These are phyloP conservation scores for Taxillus chinensis DNA, from an alignment of 164 flowering plant genomes.

Conservation along the genomic window DNA sequence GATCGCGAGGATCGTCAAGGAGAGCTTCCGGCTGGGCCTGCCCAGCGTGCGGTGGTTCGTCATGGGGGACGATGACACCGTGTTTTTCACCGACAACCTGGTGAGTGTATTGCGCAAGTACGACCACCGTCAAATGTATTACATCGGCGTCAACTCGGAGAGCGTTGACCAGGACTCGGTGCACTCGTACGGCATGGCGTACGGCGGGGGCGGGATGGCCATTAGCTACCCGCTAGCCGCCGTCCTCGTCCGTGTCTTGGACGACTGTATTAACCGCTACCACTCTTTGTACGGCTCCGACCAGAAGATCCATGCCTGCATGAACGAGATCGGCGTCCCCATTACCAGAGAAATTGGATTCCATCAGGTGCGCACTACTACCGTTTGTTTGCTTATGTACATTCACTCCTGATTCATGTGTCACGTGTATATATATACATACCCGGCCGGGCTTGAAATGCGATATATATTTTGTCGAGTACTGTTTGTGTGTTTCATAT, in stretches of 20 bases:
- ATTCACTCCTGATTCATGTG: no score
- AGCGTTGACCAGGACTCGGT: conserved; percentile 27
- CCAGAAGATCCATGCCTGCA: conserved; percentile 37
- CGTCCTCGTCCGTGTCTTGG: conserved; percentile 22
- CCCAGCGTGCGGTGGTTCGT: conserved; percentile 30
- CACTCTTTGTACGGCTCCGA: conserved; percentile 24
- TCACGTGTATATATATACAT: no score
- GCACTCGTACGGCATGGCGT: conserved; percentile 28
- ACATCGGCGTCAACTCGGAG: conserved; percentile 30
- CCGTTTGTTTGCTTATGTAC: neutral
- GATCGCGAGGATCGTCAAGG: conserved; percentile 30
- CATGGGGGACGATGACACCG: conserved; percentile 37
- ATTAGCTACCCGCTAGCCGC: conserved; percentile 32
- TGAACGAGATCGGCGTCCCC: conserved; percentile 63
- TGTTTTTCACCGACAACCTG: conserved; percentile 26
- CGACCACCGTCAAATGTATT: conserved; percentile 31
- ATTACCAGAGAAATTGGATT: conserved; percentile 62
- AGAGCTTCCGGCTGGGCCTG: conserved; percentile 23
- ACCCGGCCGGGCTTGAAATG: no score
- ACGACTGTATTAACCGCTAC: conserved; percentile 31
- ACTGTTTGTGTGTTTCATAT: no score
- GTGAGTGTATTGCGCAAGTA: conserved; percentile 21
- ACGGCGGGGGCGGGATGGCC: conserved; percentile 38
- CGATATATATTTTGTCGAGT: no score
- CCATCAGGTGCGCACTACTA: conserved; percentile 48